Evolutionary conservation across 495 filamentous ascomycete species (phyloP), one percentile per base, ranked within the genome.

Genomic region (Lasiosphaeria ovina): DNA sequence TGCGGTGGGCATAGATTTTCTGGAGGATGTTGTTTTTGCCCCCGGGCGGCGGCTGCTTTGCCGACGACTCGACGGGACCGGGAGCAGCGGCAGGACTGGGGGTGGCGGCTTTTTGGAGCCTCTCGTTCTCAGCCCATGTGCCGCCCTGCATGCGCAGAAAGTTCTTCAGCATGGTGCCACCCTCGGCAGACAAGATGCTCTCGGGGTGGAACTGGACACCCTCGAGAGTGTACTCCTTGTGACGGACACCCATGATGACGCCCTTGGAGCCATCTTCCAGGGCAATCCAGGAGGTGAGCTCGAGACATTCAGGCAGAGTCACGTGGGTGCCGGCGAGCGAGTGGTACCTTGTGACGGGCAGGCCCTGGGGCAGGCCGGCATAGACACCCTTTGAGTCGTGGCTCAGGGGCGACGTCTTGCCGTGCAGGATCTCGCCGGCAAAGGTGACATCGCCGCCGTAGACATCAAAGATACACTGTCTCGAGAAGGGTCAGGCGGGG

Each of bases 131-230:
- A 35, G 80, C 83, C 94, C 94, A 98, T 42, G 91, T 97, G 31
- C 94, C 94, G 3, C 90, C 87, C 58, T 85, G 87, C 80, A 97
- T 87, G 54, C 79, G 81, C 34, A 98, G 77, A 72, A 98, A 98
- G 68, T 98, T 98, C 66, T 84, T 87, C 66, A 98, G 82, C 91
- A 98, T 97, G 8, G 81, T 69, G 35, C 90, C 89, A 10, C 94
- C 94, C 60, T 94, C 86, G 58, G 86, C 90, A 0, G 94, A 97
- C 35, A 98, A 75, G 55, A 98, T 98, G 70, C 93, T 97, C 73
- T 98, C 94, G 0, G 94, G 94, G 69, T 98, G 94, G 72, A 97
- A 98, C 70, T 98, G 94, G 16, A 98, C 92, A 35, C 93, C 94
- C 69, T 98, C 94, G 4, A 98, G 81, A 0, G 90, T 79, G 67